Evolutionary conservation across 2,329 filamentous ascomycete species (phyloP).

Genomic region (Ploettnerulaceae sp.): DNA sequence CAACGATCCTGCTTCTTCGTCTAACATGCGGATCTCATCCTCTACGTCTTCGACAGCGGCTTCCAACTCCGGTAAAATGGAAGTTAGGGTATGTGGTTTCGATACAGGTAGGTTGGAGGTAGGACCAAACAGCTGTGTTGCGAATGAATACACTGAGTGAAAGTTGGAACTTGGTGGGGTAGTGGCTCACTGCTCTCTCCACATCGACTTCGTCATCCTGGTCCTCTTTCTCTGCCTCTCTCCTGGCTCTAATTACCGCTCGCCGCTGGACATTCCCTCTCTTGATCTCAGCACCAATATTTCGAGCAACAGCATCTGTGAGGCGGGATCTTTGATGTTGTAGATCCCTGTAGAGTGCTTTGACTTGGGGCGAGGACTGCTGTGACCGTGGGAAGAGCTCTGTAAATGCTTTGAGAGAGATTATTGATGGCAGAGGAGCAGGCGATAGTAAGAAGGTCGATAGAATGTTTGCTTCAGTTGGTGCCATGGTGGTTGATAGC

Average conservation of each 20-base stretch:
- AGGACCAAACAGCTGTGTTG: constrained; percentile 53
- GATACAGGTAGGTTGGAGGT: constrained; percentile 41
- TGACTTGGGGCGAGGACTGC: constrained; percentile 30
- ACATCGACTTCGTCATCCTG: constrained; percentile 61
- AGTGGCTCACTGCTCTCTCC: constrained; percentile 47
- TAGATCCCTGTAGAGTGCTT: constrained; percentile 67
- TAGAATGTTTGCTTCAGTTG: constrained; percentile 68
- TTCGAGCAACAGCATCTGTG: constrained; percentile 61
- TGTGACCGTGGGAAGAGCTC: constrained; percentile 64
- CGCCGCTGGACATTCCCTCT: constrained; percentile 54
- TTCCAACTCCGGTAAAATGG: constrained; percentile 66
- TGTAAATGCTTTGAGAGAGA: constrained; percentile 71
- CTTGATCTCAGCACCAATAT: constrained; percentile 61
- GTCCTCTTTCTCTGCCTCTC: constrained; percentile 49
- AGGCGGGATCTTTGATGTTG: constrained; percentile 67
- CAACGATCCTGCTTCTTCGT: constrained; percentile 58
- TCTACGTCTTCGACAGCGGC: constrained; percentile 61
- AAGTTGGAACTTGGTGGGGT: background rate
- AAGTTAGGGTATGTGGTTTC: constrained; percentile 54
- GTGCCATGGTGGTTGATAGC: constrained; percentile 19
- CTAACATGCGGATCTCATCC: constrained; percentile 59
- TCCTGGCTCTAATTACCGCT: constrained; percentile 50
- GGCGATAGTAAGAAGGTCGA: constrained; percentile 74
- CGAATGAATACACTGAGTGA: constrained; percentile 14
- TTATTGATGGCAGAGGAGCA: constrained; percentile 65